Conservation (phyloP, 805 yeast genomes). For the Candida koratica region DNA sequence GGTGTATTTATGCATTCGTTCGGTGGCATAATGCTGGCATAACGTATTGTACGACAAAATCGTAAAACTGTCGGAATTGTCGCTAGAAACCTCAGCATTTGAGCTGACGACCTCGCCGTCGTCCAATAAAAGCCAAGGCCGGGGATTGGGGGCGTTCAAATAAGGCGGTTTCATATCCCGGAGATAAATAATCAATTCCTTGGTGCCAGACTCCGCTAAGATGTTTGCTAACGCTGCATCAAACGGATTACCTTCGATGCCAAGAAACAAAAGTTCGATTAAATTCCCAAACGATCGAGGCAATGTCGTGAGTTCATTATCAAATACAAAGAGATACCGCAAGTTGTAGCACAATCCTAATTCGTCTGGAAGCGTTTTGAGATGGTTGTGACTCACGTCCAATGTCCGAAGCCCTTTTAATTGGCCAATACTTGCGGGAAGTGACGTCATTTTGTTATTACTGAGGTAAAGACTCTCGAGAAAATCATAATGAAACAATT, state of each 20-base stretch:
- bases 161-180: slow-evolving; percentile 75
- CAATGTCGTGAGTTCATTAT: slow-evolving; percentile 69
- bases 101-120: slow-evolving; percentile 59
- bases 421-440: slow-evolving; percentile 67
- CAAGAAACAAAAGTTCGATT: slow-evolving; percentile 79
- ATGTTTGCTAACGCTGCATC: slow-evolving; percentile 60
- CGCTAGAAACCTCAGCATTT: slow-evolving; percentile 25
- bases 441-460: slow-evolving; percentile 67
- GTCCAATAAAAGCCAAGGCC: slow-evolving; percentile 79
- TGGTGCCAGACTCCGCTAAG: slow-evolving; percentile 77
- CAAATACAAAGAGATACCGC: slow-evolving; percentile 80
- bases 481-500: slow-evolving; percentile 75
- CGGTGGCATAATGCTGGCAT: slow-evolving; percentile 94
- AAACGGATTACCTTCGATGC: slow-evolving; percentile 90
- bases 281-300: slow-evolving; percentile 86
- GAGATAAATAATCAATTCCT: slow-evolving; percentile 71
- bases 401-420: slow-evolving; percentile 73
- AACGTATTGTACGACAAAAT: slow-evolving; percentile 84
- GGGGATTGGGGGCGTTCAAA: slow-evolving; percentile 59
- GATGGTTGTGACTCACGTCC: slow-evolving; percentile 76
- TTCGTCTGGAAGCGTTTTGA: slow-evolving; percentile 74
- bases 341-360: slow-evolving; percentile 78
- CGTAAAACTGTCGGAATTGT: slow-evolving; percentile 47
- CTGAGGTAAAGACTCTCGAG: slow-evolving; percentile 82
- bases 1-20: slow-evolving; percentile 86